Percentiles rank a stretch among this genome's conserved stretches.
Conservation (phyloP, 2,329 filamentous ascomycete genomes). For the Penicillium sp. region DNA sequence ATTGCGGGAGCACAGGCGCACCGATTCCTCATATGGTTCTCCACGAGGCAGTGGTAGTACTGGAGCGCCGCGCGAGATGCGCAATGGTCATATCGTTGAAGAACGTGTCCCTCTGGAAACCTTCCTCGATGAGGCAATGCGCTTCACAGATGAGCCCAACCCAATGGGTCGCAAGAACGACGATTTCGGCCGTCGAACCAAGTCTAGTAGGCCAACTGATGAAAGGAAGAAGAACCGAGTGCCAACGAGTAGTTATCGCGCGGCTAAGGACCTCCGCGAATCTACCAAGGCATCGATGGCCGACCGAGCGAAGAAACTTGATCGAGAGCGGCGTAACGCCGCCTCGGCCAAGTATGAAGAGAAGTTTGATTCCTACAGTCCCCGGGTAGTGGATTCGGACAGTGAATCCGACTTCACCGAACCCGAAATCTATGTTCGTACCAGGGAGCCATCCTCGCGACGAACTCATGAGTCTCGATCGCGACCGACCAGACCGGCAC, state of each 20-base stretch:
- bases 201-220: constrained; percentile 39
- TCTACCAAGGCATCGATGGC: constrained; percentile 35
- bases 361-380: constrained; percentile 23
- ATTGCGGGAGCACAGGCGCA: constrained; percentile 51
- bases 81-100: constrained; percentile 50
- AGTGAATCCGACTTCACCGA: constrained; percentile 39
- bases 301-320: constrained; percentile 44
- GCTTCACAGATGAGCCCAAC: constrained; percentile 42
- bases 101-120: constrained; percentile 44
- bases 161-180: constrained; percentile 45
- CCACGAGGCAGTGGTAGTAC: constrained; percentile 26
- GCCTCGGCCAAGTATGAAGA: constrained; percentile 44
- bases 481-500: constrained; percentile 26
- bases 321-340: constrained; percentile 49
- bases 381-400: constrained; percentile 33
- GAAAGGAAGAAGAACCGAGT: constrained; percentile 40
- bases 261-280: constrained; percentile 41
- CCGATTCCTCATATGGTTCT: constrained; percentile 21
- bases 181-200: constrained; percentile 39
- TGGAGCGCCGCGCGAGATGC: constrained; percentile 39
- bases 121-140: constrained; percentile 44
- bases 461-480: constrained; percentile 24
- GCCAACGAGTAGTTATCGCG: constrained; percentile 29
- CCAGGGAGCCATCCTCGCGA: constrained; percentile 26
- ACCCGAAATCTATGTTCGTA: constrained; percentile 22